Base-by-base conservation (phyloP, 768 basidiomycete species). In the Daedaleopsis sinensis region DNA sequence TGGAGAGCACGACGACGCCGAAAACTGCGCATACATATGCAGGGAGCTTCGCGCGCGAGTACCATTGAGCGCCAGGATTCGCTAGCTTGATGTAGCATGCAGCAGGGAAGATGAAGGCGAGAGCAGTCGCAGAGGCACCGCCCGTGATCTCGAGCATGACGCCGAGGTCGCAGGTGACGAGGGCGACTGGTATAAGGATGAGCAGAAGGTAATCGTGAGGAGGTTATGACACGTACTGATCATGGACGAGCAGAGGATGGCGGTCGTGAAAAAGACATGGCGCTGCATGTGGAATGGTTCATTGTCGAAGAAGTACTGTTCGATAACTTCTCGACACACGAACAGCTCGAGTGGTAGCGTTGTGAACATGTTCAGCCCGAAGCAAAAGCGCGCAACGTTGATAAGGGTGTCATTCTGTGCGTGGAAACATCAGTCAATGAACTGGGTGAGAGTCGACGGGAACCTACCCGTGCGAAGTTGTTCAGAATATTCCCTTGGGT, bases 61-160 rank as follows among this genome's bases (percentile, higher is more conserved):
- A 77, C 87, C 92, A 90, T 18, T 87, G 86, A 18, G 76, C 65
- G 10, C 73, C 73, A 49, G 79, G 73, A 63, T 87, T 83, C 13
- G 81, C 71, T 50, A 96, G 85, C 72, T 90, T 90, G 68, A 93
- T 76, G 77, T 91, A 94, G 73, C 94, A 96, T 2, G 85, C 87
- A 0, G 94, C 89, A 11, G 94, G 91, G 71, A 94, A 94, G 65
- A 98, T 94, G 77, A 89, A 98, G 4, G 96, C 96, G 11, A 98
- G 83, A 0, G 94, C 87, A 0, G 94, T 94, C 6, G 93, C 93
- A 15, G 93, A 93, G 12, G 93, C 83, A n/a, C 96, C 96, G n/a
- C 97, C 97, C 0, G 95, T 96, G 47, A 99, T 91, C 78, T 99
- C 97, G 42, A 99, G 88, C 78, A 96, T 97, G 48, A 98, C 90